Evolutionary conservation across 2,329 filamentous ascomycete species (phyloP).

Genomic region (Beauveria sp.): DNA sequence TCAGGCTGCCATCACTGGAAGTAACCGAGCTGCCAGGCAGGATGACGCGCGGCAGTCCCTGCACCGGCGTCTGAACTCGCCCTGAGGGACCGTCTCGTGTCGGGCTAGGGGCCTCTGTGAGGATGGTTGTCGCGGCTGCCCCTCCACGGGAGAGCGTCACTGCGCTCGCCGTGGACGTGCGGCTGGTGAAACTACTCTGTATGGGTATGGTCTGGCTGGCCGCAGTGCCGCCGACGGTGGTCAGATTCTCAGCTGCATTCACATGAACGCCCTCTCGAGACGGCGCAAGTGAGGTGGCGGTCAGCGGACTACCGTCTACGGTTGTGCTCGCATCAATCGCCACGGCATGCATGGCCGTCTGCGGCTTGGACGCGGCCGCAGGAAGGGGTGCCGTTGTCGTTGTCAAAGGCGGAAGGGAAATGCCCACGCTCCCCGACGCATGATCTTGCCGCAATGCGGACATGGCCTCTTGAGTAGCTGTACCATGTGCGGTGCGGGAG

Average conservation of each 20-base stretch:
- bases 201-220: neutral
- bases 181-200: neutral
- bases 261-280: neutral
- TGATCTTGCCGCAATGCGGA: neutral
- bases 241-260: neutral
- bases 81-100: neutral
- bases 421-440: neutral
- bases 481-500: neutral
- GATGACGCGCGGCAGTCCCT: neutral
- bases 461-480: neutral
- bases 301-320: neutral
- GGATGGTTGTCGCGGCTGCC: neutral
- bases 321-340: neutral
- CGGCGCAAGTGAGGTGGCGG: neutral
- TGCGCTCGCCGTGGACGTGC: neutral
- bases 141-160: neutral
- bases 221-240: neutral
- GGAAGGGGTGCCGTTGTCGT: neutral
- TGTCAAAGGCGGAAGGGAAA: neutral
- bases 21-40: neutral
- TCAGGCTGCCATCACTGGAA: neutral
- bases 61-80: neutral
- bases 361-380: neutral
- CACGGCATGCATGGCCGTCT: neutral
- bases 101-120: neutral